These are phyloP conservation scores for Gardenia jasminoides DNA, from an alignment of 257 asterid species.

Conservation along the genomic window DNA sequence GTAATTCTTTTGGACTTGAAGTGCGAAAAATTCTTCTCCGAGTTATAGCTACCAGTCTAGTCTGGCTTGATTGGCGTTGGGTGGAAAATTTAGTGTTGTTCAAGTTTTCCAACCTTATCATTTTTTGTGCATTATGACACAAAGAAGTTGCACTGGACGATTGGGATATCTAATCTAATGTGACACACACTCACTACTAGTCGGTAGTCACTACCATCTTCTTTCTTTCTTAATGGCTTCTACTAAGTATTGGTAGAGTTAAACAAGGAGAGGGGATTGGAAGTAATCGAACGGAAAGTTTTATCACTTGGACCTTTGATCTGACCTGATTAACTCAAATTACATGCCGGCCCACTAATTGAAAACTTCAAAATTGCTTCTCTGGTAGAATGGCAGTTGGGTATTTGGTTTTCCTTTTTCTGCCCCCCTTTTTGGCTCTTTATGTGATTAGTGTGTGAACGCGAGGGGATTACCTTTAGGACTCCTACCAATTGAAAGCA, in stretches of 20 bases:
- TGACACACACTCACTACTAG: too few relatives aligned
- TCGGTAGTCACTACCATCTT: too few relatives aligned
- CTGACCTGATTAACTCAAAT: too few relatives aligned
- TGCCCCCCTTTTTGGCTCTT: neutral
- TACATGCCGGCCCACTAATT: neutral
- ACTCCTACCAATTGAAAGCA: neutral
- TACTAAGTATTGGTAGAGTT: too few relatives aligned
- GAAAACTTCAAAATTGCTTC: neutral
- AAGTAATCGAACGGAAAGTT: too few relatives aligned
- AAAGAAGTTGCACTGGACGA: too few relatives aligned
- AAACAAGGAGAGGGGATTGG: too few relatives aligned
- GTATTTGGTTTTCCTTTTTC: too few relatives aligned
- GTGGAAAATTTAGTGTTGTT: neutral
- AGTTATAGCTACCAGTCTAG: neutral
- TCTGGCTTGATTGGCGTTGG: neutral
- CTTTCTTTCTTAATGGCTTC: too few relatives aligned
- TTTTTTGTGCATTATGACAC: too few relatives aligned
- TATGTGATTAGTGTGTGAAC: neutral
- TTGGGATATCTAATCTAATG: too few relatives aligned
- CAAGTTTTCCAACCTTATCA: neutral
- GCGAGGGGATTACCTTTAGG: neutral
- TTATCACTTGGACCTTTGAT: too few relatives aligned
- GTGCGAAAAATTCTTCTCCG: neutral
- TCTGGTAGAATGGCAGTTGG: neutral
- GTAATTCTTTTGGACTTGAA: neutral